Evolutionary conservation across 129 eudicot genomes (phyloP), one percentile per base, ranked within the genome.

Genomic region (Chrysanthemum makinoi): DNA sequence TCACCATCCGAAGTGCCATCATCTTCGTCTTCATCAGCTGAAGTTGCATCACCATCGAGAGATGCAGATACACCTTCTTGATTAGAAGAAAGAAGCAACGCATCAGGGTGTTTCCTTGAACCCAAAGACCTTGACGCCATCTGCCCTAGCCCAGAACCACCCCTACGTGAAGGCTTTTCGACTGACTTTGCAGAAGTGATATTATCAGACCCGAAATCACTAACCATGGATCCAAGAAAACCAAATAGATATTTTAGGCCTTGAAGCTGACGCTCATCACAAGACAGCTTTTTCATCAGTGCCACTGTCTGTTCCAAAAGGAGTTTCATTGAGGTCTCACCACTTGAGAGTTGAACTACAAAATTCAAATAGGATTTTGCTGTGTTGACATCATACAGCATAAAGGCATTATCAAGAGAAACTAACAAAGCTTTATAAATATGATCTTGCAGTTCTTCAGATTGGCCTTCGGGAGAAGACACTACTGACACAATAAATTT

Each of bases 1-100:
- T 94, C 99, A 53, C 99, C 99, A 62, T 94, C 99, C 5, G 99
- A 94, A 46, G 99, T 94, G 19, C 99, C 99, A 83, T 94, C 99
- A 76, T 94, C 98, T 80, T 94, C 99, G 62, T 90, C 99, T 69
- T 94, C 99, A 62, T 94, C 99, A 55, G 86, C 88, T 76, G 97
- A 94, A 67, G 95, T 86, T 64, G 99, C 99, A 82, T 88, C 99
- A 75, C 99, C 90, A 44, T 94, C 99, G n/a, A 94, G 77, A 48
- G 96, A 75, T 53, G 77, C 53, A 10, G 97, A 56, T 50, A 82
- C 81, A 15, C 89, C 90, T 80, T 84, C 94, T 80, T 90, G 97
- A 75, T 73, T 88, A 59, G 91, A 82, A 83, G 92, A 77, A 80
- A 89, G 83, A 80, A 95, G 68, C 76, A 88, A 72, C 15, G 89